A percentile compares a stretch with the other conserved stretches of the same genome.
Conservation (phyloP, 768 basidiomycete genomes). For the Suillus alpinus region DNA sequence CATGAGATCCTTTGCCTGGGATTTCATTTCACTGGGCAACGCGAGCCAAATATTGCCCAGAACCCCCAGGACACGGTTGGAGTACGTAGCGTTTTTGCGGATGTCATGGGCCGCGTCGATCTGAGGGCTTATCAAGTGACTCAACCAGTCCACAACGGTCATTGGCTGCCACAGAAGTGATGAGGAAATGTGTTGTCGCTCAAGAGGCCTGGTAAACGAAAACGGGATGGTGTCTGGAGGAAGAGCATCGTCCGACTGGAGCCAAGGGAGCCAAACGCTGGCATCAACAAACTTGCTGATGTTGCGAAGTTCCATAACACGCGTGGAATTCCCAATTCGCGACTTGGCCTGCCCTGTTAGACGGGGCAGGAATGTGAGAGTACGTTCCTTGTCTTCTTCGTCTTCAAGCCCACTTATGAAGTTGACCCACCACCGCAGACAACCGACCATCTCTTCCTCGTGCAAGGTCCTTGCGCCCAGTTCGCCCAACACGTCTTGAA, state of each 20-base stretch:
- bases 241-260: constrained; percentile 72
- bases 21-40: constrained; percentile 47
- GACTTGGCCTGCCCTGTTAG: background rate
- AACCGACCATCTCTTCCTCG: constrained; percentile 71
- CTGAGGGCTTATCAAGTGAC: constrained; percentile 49
- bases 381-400: constrained; percentile 27
- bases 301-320: constrained; percentile 54
- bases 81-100: constrained; percentile 57
- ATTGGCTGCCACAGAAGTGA: constrained; percentile 82
- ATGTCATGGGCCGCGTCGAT: constrained; percentile 57
- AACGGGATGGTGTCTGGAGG: constrained; percentile 72
- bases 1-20: constrained; percentile 47
- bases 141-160: constrained; percentile 67
- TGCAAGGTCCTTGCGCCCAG: constrained; percentile 61
- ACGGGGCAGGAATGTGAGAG: background rate
- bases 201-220: constrained; percentile 54
- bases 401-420: constrained; percentile 13
- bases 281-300: constrained; percentile 70
- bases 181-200: constrained; percentile 43
- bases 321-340: background rate
- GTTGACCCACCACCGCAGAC: constrained; percentile 78
- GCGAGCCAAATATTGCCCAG: constrained; percentile 55
- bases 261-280: constrained; percentile 45
- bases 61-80: constrained; percentile 66
- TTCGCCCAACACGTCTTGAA: constrained; percentile 77